Evolutionary conservation across 1,284 basidiomycete genomes (phyloP).

Genomic region (Sanghuangporus baumii): DNA sequence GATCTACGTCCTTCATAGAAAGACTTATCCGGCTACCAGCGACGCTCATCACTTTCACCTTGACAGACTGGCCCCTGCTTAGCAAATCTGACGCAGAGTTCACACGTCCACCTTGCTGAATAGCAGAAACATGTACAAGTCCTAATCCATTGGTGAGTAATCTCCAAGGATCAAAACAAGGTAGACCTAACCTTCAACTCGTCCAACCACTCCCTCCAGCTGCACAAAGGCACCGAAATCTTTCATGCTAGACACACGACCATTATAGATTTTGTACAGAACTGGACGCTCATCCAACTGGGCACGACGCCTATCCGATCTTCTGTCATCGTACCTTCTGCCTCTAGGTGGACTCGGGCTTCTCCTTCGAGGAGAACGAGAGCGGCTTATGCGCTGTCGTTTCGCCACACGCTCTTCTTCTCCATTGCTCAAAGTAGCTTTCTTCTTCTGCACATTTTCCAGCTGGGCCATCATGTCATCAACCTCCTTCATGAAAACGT

Average conservation of each 20-base stretch:
- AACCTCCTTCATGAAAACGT: constrained; percentile 71
- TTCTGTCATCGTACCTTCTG: constrained; percentile 37
- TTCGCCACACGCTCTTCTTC: constrained; percentile 51
- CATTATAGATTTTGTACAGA: constrained; percentile 93
- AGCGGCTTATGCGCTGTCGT: constrained; percentile 47
- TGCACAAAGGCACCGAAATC: constrained; percentile 96
- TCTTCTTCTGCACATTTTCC: constrained; percentile 61
- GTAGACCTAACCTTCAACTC: constrained; percentile 73
- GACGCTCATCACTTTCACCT: constrained; percentile 94
- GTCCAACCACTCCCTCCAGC: constrained; percentile 81
- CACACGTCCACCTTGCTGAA: constrained; percentile 77
- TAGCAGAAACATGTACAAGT: constrained; percentile 93
- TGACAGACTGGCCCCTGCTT: constrained; percentile 79
- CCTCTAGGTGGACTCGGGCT: constrained; percentile 52
- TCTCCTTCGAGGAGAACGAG: constrained; percentile 39
- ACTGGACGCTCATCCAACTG: constrained; percentile 78
- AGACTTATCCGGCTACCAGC: constrained; percentile 78
- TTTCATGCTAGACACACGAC: constrained; percentile 80
- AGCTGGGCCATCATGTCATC: constrained; percentile 84
- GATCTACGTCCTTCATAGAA: constrained; percentile 98
- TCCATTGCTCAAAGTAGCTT: constrained; percentile 37
- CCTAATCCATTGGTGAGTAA: constrained; percentile 42
- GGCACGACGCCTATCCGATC: constrained; percentile 37
- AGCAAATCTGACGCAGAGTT: constrained; percentile 87
- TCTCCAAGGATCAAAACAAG: neutral